Percentiles rank a stretch among this genome's conserved stretches.
These are phyloP conservation scores for Prosopis cineraria DNA, from an alignment of 306 rosid genomes.

Conservation along the genomic window DNA sequence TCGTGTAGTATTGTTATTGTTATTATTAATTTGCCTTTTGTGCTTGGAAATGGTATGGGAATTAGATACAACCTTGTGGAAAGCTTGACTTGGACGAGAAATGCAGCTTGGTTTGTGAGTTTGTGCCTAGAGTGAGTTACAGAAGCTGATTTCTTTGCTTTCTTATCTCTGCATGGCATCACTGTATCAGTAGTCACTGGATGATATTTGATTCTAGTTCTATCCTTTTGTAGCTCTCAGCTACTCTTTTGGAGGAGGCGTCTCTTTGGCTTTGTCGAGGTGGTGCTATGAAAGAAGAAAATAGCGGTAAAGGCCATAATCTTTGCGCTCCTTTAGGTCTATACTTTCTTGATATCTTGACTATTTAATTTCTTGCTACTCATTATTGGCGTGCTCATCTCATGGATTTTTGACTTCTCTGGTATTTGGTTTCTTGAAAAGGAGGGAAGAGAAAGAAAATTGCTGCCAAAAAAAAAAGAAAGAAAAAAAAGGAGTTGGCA, in stretches of 20 bases:
- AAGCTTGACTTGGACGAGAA: conserved; percentile 55
- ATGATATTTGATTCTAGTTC: not conserved
- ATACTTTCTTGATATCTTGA: not conserved
- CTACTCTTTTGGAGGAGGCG: conserved; percentile 65
- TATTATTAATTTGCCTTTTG: not conserved
- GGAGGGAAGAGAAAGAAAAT: not conserved
- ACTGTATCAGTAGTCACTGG: not conserved
- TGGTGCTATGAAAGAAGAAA: conserved; percentile 36
- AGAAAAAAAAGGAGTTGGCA: not conserved
- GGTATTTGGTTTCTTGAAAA: not conserved
- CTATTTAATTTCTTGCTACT: not conserved
- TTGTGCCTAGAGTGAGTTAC: conserved; percentile 53
- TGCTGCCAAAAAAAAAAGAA: not conserved
- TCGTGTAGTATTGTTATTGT: not conserved
- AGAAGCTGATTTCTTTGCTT: conserved; percentile 11
- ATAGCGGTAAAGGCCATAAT: conserved; percentile 18
- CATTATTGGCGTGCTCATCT: not conserved
- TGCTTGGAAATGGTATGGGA: not conserved
- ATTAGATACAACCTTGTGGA: conserved; percentile 70
- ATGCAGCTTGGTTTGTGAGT: conserved; percentile 56
- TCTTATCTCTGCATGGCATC: not conserved
- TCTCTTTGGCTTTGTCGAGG: conserved; percentile 36
- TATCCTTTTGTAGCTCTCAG: conserved; percentile 53
- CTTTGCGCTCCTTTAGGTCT: not conserved
- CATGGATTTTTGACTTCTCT: not conserved